Evolutionary conservation across 805 yeast genomes (phyloP).

Genomic region (Candida gorgasii): DNA sequence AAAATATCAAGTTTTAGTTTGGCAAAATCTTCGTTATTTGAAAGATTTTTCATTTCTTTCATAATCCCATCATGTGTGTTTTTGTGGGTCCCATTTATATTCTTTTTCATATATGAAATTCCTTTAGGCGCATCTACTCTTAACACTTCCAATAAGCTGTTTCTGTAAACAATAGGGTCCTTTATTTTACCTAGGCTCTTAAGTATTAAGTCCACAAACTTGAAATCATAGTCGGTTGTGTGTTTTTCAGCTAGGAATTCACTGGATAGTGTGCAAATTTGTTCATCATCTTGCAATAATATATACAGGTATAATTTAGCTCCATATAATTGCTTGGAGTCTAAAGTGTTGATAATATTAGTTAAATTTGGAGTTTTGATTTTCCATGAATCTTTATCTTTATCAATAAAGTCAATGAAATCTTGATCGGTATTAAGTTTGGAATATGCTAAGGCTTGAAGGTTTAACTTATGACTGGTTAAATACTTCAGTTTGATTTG

Average conservation of each 20-base stretch:
- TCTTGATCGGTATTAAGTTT: constrained; percentile 11
- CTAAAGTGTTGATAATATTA: constrained; percentile 8
- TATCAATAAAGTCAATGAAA: constrained; percentile 15
- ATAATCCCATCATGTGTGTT: constrained; percentile 31
- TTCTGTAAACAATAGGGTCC: constrained; percentile 28
- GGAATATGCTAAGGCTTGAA: constrained; percentile 14
- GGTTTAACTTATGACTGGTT: constrained; percentile 4
- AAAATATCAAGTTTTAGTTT: constrained; percentile 35
- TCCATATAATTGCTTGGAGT: constrained; percentile 5
- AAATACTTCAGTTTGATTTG: constrained; percentile 10
- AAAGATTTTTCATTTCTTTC: constrained; percentile 26
- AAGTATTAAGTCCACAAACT: constrained; percentile 11
- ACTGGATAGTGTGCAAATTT: constrained; percentile 8
- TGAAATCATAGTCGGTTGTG: not conserved
- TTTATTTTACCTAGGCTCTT: constrained; percentile 14
- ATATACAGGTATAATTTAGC: constrained; percentile 15
- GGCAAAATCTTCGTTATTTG: constrained; percentile 25
- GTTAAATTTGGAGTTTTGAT: constrained; percentile 4
- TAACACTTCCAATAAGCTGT: constrained; percentile 32
- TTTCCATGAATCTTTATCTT: constrained; percentile 19
- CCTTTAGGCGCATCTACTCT: constrained; percentile 29
- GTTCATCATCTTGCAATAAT: constrained; percentile 10
- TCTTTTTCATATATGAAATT: constrained; percentile 30
- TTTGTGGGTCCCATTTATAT: constrained; percentile 26
- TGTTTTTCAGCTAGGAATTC: constrained; percentile 8